Evolutionary conservation across 352 stramenopile species (phyloP).

Genomic region (Pythium myriotylum): DNA sequence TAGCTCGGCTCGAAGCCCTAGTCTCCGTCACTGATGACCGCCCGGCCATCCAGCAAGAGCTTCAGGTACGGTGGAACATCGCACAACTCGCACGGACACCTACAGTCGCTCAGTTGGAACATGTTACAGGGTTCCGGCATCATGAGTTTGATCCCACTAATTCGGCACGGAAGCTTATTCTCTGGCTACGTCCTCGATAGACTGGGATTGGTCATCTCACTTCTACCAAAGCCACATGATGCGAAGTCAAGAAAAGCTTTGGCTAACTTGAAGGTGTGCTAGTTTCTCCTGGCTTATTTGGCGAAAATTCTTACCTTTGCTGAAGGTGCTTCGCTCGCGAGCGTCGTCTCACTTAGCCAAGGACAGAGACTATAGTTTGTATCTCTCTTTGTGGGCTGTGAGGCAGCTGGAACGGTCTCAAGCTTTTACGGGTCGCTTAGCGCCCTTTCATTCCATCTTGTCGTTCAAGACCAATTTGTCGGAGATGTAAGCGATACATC

Average conservation of each 20-base stretch:
- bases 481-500: constrained; percentile 14
- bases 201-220: constrained; percentile 44
- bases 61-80: constrained; percentile 38
- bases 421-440: constrained; percentile 5
- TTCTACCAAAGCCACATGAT: constrained; percentile 37
- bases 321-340: constrained; percentile 71
- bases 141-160: constrained; percentile 73
- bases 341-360: constrained; percentile 57
- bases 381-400: constrained; percentile 30
- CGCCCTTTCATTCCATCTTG: constrained; percentile 8
- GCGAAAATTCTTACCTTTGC: neutral
- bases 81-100: too few relatives aligned
- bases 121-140: constrained; percentile 58
- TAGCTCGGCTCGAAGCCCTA: constrained; percentile 54
- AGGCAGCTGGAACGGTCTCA: constrained; percentile 11
- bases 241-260: constrained; percentile 56
- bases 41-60: constrained; percentile 68
- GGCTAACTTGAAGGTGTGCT: constrained; percentile 61
- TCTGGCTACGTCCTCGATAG: constrained; percentile 52
- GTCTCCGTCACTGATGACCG: constrained; percentile 38
- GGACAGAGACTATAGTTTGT: constrained; percentile 71
- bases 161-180: constrained; percentile 70
- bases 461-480: constrained; percentile 24
- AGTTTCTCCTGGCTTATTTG: neutral
- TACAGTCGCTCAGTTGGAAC: too few relatives aligned